phyloP scores from a whole-genome alignment of 2,329 filamentous ascomycete genomes.

The Aureobasidium sp. region DNA sequence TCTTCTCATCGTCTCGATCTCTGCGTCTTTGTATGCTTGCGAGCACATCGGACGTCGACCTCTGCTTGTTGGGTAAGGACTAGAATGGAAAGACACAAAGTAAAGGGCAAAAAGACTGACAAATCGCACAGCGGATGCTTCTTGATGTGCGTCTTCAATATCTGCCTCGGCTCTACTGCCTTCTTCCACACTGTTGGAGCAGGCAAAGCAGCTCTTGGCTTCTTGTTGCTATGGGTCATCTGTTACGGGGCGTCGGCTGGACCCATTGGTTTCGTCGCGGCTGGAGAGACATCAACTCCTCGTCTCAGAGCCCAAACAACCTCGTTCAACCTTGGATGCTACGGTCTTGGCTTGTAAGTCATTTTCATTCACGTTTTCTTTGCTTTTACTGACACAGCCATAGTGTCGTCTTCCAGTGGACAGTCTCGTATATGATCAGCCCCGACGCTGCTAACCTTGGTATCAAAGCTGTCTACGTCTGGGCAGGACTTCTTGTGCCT shows the following conservation, averaged over 20 bases:
- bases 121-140: slow-evolving; percentile 9
- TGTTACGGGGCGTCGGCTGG: slow-evolving; percentile 19
- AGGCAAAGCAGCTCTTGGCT: slow-evolving; percentile 17
- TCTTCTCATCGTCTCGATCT: slow-evolving; percentile 31
- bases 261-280: slow-evolving; percentile 18
- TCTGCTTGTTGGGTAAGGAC: slow-evolving; percentile 14
- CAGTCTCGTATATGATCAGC: slow-evolving; percentile 17
- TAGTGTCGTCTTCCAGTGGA: slow-evolving; percentile 19
- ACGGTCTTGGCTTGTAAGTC: slow-evolving; percentile 18
- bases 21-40: slow-evolving; percentile 17
- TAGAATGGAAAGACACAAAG: background rate
- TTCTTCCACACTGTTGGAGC: slow-evolving; percentile 14
- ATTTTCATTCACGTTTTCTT: no score
- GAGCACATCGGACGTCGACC: slow-evolving; percentile 18
- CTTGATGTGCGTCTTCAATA: slow-evolving; percentile 19
- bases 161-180: slow-evolving; percentile 16
- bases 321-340: slow-evolving; percentile 3
- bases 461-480: slow-evolving; percentile 18
- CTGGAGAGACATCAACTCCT: slow-evolving; percentile 17
- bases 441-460: slow-evolving; percentile 18
- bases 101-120: background rate
- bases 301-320: slow-evolving; percentile 18
- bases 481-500: slow-evolving; percentile 16
- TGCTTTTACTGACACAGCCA: background rate
- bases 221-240: slow-evolving; percentile 18